Conservation (phyloP, 352 stramenopile species). For the Pythium biforme region DNA sequence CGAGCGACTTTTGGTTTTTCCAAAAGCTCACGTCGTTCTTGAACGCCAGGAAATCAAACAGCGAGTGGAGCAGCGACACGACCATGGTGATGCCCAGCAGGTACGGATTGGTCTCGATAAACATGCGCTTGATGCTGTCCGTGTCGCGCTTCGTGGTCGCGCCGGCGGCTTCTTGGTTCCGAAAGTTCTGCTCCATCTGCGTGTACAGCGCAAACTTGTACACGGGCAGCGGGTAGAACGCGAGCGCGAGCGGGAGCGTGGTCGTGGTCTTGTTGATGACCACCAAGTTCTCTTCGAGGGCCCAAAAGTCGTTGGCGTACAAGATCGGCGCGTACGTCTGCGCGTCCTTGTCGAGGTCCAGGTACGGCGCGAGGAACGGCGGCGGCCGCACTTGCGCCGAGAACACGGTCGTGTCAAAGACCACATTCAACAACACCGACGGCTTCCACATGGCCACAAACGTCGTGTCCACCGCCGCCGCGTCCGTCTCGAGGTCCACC, state of each 20-base stretch:
- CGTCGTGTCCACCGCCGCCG: constrained; percentile 24
- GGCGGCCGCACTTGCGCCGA: constrained; percentile 49
- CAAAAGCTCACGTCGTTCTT: constrained; percentile 99
- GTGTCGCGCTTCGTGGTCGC: constrained; percentile 88
- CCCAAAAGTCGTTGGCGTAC: constrained; percentile 95
- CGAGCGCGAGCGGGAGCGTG: constrained; percentile 79
- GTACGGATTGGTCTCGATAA: constrained; percentile 97
- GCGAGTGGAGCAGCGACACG: constrained; percentile 95
- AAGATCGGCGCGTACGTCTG: constrained; percentile 88
- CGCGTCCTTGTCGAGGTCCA: constrained; percentile 56
- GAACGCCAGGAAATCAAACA: constrained; percentile 99
- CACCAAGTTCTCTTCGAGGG: constrained; percentile 84
- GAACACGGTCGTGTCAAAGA: constrained; percentile 76
- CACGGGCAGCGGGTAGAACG: constrained; percentile 82
- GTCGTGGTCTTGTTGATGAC: constrained; percentile 88
- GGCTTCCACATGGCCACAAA: constrained; percentile 87
- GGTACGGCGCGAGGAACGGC: constrained; percentile 61
- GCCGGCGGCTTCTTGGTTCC: constrained; percentile 91
- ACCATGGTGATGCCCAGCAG: constrained; percentile 94
- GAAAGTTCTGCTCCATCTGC: constrained; percentile 92
- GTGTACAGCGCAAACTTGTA: constrained; percentile 94
- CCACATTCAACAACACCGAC: constrained; percentile 56
- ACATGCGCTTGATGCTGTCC: constrained; percentile 94
- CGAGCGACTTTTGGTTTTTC: constrained; percentile 96
- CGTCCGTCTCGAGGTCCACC: constrained; percentile 14